Conservation (phyloP, 2,329 filamentous ascomycete species). For the Magnaporthiopsis incrustans region DNA sequence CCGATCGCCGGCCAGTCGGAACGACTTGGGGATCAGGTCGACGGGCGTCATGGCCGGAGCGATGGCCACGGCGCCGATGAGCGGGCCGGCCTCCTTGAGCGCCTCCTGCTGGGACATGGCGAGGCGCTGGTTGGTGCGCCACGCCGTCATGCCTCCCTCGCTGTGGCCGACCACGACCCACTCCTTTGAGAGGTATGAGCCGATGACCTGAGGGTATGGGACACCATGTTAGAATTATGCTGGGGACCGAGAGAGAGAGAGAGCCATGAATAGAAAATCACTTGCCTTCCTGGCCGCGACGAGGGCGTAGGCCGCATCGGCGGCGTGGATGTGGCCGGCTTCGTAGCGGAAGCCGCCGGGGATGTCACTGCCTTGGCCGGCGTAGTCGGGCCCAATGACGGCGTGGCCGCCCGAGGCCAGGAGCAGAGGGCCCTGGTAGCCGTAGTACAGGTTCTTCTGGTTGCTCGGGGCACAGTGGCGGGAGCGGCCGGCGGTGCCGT, state of each 20-base stretch:
- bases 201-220: conserved; percentile 1
- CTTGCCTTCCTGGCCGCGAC: conserved; percentile 12
- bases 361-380: conserved; percentile 11
- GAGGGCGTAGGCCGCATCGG: conserved; percentile 13
- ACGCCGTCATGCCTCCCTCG: conserved; percentile 18
- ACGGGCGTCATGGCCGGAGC: conserved; percentile 11
- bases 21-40: conserved; percentile 10
- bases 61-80: conserved; percentile 12
- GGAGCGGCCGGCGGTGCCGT: conserved; percentile 16
- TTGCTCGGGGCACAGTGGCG: conserved; percentile 18
- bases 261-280: neutral
- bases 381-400: conserved; percentile 12
- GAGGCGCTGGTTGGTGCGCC: conserved; percentile 18
- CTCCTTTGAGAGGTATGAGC: conserved; percentile 12
- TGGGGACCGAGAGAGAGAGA: too few species aligned
- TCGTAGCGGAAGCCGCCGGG: conserved; percentile 16
- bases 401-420: conserved; percentile 10
- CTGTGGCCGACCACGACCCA: conserved; percentile 18
- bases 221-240: neutral
- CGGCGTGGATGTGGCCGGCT: conserved; percentile 14
- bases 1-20: conserved; percentile 8
- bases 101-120: conserved; percentile 10
- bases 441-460: conserved; percentile 16
- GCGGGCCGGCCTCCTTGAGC: conserved; percentile 9
- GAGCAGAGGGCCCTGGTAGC: conserved; percentile 15